A percentile compares a stretch with the other conserved stretches of the same genome.
phyloP scores from a whole-genome alignment of 805 yeast species.

The Monosporozyma yasuniensis region DNA sequence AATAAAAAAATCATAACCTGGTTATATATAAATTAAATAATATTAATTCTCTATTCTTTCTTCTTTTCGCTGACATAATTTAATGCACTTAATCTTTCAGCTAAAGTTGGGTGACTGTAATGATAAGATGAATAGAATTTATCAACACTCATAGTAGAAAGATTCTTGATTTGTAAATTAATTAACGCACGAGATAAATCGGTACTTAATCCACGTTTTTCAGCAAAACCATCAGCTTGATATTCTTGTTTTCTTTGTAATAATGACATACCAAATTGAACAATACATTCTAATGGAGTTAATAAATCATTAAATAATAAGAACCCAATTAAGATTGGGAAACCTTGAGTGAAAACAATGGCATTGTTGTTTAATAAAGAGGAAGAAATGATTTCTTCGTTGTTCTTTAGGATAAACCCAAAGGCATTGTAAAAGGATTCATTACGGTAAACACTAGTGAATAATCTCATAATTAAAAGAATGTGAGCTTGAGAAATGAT shows the following conservation, averaged over 20 bases:
- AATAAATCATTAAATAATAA: slow-evolving; percentile 68
- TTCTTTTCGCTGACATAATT: slow-evolving; percentile 34
- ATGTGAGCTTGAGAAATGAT: slow-evolving; percentile 55
- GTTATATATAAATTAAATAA: not conserved
- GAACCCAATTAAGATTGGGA: slow-evolving; percentile 78
- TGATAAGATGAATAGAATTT: slow-evolving; percentile 82
- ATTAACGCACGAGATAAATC: slow-evolving; percentile 66
- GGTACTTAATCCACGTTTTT: slow-evolving; percentile 57
- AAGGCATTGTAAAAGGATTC: slow-evolving; percentile 66
- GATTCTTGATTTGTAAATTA: slow-evolving; percentile 68
- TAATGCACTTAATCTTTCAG: slow-evolving; percentile 79
- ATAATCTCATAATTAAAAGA: slow-evolving; percentile 57
- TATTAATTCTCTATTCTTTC: slow-evolving; percentile 9
- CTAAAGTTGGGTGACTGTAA: slow-evolving; percentile 83
- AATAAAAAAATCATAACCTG: not conserved
- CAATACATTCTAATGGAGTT: slow-evolving; percentile 63
- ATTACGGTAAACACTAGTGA: slow-evolving; percentile 75
- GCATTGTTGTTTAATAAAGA: not conserved
- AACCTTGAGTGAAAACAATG: slow-evolving; percentile 29
- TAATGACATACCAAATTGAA: slow-evolving; percentile 58
- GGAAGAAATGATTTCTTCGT: not conserved
- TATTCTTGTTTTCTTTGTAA: slow-evolving; percentile 82
- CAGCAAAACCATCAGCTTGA: slow-evolving; percentile 87
- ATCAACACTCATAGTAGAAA: slow-evolving; percentile 82
- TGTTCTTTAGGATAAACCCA: slow-evolving; percentile 44